These are phyloP conservation scores for Ajuga reptans DNA, from an alignment of 305 asterid genomes.

Conservation along the genomic window DNA sequence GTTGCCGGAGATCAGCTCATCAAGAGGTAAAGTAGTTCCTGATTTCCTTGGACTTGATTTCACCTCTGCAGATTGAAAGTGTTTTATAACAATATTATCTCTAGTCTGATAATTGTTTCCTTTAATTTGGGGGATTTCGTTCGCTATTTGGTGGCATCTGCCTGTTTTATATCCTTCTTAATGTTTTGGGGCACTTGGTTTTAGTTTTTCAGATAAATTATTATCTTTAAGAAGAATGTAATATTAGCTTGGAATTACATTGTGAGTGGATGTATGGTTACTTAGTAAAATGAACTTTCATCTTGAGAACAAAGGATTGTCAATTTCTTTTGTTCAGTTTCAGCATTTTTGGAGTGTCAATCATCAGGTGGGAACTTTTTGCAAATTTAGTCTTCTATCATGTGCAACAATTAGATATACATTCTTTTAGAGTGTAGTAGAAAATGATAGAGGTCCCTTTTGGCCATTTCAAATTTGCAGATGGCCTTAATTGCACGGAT, in stretches of 20 bases:
- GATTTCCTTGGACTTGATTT: slow-evolving; percentile 14
- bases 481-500: slow-evolving; percentile 93
- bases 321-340: not conserved
- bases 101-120: not conserved
- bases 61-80: not conserved
- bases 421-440: not conserved
- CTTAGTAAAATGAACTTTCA: not conserved
- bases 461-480: slow-evolving; percentile 41
- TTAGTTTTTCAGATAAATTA: not conserved
- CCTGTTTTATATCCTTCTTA: not conserved
- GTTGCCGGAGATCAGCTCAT: slow-evolving; percentile 96
- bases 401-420: not conserved
- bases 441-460: slow-evolving; percentile 4
- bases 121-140: not conserved
- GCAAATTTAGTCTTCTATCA: not conserved
- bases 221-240: not conserved
- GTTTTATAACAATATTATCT: not conserved
- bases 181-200: not conserved
- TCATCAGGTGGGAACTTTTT: not conserved
- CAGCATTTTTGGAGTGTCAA: slow-evolving; percentile 9
- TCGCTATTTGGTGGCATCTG: not conserved
- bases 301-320: not conserved
- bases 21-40: slow-evolving; percentile 54
- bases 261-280: not conserved
- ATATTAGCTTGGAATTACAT: not conserved